Conservation (phyloP, 1,139 yeast species). For the Kodamaea derodonti region DNA sequence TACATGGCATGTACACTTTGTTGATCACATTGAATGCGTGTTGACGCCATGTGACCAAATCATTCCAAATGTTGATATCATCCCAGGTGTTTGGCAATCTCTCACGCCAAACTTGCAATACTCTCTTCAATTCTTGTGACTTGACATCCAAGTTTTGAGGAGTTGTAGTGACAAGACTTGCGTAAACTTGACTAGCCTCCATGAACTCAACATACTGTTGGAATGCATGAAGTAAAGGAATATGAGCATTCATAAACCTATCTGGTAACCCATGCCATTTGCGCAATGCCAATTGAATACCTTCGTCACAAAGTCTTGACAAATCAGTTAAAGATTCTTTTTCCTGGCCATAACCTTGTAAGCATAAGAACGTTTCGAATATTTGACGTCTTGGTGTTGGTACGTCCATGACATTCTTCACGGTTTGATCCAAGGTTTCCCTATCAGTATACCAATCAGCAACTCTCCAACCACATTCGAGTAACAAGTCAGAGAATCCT, state of each 20-base stretch:
- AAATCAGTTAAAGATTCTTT: slow-evolving; percentile 79
- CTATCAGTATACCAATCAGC: slow-evolving; percentile 98
- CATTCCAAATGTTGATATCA: slow-evolving; percentile 97
- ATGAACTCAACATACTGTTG: slow-evolving; percentile 97
- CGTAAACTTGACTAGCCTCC: slow-evolving; percentile 95
- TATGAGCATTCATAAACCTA: slow-evolving; percentile 78
- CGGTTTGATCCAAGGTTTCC: slow-evolving; percentile 91
- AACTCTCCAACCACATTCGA: slow-evolving; percentile 99
- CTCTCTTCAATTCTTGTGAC: slow-evolving; percentile 91
- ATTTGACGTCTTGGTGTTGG: slow-evolving; percentile 97
- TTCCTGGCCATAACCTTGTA: slow-evolving; percentile 92
- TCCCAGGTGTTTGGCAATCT: slow-evolving; percentile 96
- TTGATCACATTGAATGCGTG: slow-evolving; percentile 98
- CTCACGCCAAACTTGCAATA: slow-evolving; percentile 96
- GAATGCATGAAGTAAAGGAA: slow-evolving; percentile 86
- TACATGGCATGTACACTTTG: slow-evolving; percentile 88
- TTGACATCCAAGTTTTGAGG: slow-evolving; percentile 89
- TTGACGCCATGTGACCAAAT: slow-evolving; percentile 96
- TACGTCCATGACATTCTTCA: slow-evolving; percentile 95
- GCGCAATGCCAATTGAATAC: slow-evolving; percentile 85
- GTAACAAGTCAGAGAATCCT: slow-evolving; percentile 87
- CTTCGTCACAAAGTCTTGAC: slow-evolving; percentile 88
- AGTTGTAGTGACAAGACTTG: slow-evolving; percentile 83
- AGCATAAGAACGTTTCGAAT: slow-evolving; percentile 87
- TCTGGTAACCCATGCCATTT: slow-evolving; percentile 92